A percentile compares a stretch with the other conserved stretches of the same genome.
Evolutionary conservation across 495 filamentous ascomycete genomes (phyloP).

Genomic region (Viridothelium virens): DNA sequence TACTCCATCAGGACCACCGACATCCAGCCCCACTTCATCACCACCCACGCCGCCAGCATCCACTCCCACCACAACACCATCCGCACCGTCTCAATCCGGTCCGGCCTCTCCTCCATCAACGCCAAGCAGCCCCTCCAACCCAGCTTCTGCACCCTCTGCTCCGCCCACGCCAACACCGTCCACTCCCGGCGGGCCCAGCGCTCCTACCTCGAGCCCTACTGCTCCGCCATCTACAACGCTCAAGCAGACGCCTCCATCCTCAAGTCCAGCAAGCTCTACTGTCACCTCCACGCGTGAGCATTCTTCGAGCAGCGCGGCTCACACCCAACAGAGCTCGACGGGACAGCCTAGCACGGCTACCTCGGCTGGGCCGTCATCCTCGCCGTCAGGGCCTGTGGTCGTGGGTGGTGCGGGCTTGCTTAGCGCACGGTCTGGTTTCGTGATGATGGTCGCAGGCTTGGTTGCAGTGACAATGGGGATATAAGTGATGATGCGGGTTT

Average conservation of each 20-base stretch:
- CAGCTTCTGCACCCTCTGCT: no score
- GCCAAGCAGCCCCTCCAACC: no score
- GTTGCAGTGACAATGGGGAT: not conserved
- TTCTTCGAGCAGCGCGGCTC: not conserved
- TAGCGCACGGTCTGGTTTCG: not conserved
- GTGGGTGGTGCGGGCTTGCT: not conserved
- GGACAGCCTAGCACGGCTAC: not conserved
- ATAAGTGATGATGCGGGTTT: not conserved
- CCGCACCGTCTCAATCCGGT: no score
- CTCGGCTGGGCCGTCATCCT: not conserved
- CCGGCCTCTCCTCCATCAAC: no score
- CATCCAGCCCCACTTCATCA: no score
- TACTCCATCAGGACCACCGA: not conserved
- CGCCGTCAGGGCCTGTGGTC: not conserved
- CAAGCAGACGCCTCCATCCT: not conserved
- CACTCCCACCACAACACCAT: no score
- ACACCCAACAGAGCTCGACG: not conserved
- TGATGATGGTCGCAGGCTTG: not conserved
- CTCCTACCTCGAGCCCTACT: not conserved
- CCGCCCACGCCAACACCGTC: not conserved
- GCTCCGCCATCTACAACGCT: not conserved
- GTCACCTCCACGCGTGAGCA: not conserved
- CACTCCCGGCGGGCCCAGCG: not conserved
- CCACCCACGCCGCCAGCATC: no score
- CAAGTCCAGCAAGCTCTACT: not conserved